A percentile compares a stretch with the other conserved stretches of the same genome.
phyloP scores from a whole-genome alignment of 441 rosid species.

The Jatropha podagrica region DNA sequence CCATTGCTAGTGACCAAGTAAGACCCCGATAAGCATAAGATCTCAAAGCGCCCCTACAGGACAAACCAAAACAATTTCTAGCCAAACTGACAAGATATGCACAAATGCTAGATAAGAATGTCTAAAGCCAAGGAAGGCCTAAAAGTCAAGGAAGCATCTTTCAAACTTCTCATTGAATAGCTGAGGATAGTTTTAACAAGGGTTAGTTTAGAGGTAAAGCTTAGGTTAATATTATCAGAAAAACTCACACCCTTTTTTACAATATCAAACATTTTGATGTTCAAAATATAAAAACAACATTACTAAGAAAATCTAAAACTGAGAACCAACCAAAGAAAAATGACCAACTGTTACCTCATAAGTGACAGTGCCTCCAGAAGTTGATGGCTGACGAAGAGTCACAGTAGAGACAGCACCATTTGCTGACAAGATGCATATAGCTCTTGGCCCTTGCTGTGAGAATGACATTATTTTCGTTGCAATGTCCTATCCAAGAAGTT shows the following conservation, averaged over 20 bases:
- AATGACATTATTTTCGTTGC: constrained; percentile 76
- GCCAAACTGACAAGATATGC: constrained; percentile 5
- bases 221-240: too few species aligned
- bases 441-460: constrained; percentile 83
- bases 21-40: constrained; percentile 80
- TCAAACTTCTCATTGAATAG: not conserved
- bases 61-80: constrained; percentile 3
- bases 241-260: not conserved
- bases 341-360: constrained; percentile 56
- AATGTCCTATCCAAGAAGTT: constrained; percentile 56
- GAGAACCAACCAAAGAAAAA: constrained; percentile 12
- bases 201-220: too few species aligned
- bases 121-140: not conserved
- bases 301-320: not conserved
- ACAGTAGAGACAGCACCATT: constrained; percentile 81
- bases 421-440: constrained; percentile 74
- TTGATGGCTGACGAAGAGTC: constrained; percentile 68
- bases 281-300: not conserved
- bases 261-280: not conserved
- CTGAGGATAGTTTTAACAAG: not conserved
- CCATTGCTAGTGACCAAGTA: constrained; percentile 52
- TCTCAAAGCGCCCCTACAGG: constrained; percentile 82
- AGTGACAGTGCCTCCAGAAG: constrained; percentile 71
- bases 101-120: not conserved
- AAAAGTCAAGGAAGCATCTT: not conserved